Evolutionary conservation across 441 rosid genomes (phyloP), one percentile per base, ranked within the genome.

Genomic region (Populus hybrid): DNA sequence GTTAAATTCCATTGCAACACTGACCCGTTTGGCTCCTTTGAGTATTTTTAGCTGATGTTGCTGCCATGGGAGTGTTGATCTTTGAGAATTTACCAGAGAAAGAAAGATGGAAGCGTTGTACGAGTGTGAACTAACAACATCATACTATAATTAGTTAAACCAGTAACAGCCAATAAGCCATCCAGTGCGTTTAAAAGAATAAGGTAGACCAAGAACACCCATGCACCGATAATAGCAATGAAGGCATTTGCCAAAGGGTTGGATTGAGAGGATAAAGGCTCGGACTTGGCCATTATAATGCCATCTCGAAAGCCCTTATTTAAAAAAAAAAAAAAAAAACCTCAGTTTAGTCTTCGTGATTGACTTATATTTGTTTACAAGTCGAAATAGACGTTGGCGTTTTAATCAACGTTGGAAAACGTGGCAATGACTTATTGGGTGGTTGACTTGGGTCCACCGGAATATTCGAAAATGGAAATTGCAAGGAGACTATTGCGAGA

Each of bases 191-290:
- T 89, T 95, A 83, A 93, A 92, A 24, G 93, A 76, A 84, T 89
- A 92, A 9, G 98, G 95, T 7, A 93, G 85, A 4, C 97, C 97
- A 6, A 90, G 76, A 30, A 94, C 96, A 20, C 96, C 97, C 96
- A 97, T 10, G 96, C 90, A 1, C 97, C 98, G 5, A 92, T 93
- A 18, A 91, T 81, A 14, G 97, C 88, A 14, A 46, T 14, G 57
- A 5, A 5, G 57, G 20, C 20, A 46, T 46, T 46, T 14, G 6
- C 20, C 4, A 14, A 14, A 46, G 57, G 16, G 16, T 14, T 46
- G 78, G 87, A 77, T 69, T 79, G 91, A 46, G 92, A 87, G 0
- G 95, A 92, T 3, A 89, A 80, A 14, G 89, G 85, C 7, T 18
- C 59, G 16, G 20, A 67, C 16, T 75, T 75, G 23, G 86, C 87